phyloP scores from a whole-genome alignment of 495 filamentous ascomycete species.

The Aspergillus incahuasiensis region DNA sequence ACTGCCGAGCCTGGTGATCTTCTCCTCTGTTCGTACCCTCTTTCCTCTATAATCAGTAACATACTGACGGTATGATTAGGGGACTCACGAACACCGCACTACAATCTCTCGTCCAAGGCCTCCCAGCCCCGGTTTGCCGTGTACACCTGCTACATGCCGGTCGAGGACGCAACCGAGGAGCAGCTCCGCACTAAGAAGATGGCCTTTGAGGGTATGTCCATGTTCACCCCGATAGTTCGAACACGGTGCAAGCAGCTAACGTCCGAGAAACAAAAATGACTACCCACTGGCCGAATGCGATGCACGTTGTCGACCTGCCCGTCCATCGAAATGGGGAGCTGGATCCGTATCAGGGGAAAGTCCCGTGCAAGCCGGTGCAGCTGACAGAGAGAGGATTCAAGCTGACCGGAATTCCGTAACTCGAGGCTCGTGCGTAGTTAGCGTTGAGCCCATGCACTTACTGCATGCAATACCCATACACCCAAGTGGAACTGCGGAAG shows the following conservation, averaged over 20 bases:
- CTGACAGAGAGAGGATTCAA: conserved; percentile 1
- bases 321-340: conserved; percentile 1
- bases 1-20: conserved; percentile 6
- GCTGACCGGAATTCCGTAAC: conserved; percentile 7
- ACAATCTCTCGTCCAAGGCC: conserved; percentile 8
- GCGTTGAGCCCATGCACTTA: not conserved
- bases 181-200: conserved; percentile 12
- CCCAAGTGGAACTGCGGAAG: not conserved
- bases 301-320: conserved; percentile 7
- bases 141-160: conserved; percentile 7
- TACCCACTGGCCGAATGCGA: conserved; percentile 9
- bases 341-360: not conserved
- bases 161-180: conserved; percentile 1
- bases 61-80: not conserved
- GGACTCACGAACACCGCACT: conserved; percentile 10
- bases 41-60: not conserved
- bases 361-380: not conserved
- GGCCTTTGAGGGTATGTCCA: conserved; percentile 4
- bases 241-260: too few species aligned
- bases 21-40: not conserved
- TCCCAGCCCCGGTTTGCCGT: conserved; percentile 4
- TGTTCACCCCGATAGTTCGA: too few species aligned
- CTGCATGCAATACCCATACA: not conserved
- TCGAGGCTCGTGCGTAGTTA: not conserved
- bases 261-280: conserved; percentile 13